These are phyloP conservation scores for Diaporthe batatas DNA, from an alignment of 2,329 filamentous ascomycete species.

Conservation along the genomic window DNA sequence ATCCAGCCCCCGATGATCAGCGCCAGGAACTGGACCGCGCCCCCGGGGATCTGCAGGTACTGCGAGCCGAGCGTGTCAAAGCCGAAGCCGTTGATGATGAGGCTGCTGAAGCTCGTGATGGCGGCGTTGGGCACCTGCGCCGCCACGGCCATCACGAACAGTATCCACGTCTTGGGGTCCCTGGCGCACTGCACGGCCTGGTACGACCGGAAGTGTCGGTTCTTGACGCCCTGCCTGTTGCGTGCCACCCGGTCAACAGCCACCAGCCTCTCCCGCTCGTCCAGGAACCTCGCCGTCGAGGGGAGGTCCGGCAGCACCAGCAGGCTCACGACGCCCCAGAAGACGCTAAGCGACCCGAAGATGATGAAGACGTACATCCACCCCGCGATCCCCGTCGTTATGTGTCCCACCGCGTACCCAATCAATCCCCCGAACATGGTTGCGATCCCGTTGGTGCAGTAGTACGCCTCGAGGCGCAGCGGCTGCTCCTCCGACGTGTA, in stretches of 20 bases:
- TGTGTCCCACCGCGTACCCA: slow-evolving; percentile 72
- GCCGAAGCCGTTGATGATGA: slow-evolving; percentile 51
- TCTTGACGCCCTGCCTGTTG: slow-evolving; percentile 68
- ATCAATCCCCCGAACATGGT: slow-evolving; percentile 73
- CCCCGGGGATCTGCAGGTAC: slow-evolving; percentile 68
- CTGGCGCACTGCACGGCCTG: slow-evolving; percentile 60
- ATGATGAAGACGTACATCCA: slow-evolving; percentile 73
- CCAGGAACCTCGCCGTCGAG: slow-evolving; percentile 72
- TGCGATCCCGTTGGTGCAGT: slow-evolving; percentile 68
- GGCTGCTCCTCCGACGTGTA: slow-evolving; percentile 59
- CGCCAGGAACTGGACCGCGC: slow-evolving; percentile 68
- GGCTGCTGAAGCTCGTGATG: slow-evolving; percentile 50
- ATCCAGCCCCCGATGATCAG: slow-evolving; percentile 64
- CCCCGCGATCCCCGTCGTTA: slow-evolving; percentile 60
- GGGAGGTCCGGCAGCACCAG: slow-evolving; percentile 73
- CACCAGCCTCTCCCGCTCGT: slow-evolving; percentile 66
- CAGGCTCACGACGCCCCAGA: slow-evolving; percentile 69
- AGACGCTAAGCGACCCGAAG: slow-evolving; percentile 66
- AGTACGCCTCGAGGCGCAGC: slow-evolving; percentile 67
- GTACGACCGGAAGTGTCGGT: slow-evolving; percentile 60
- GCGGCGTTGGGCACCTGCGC: slow-evolving; percentile 53
- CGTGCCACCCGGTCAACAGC: slow-evolving; percentile 65
- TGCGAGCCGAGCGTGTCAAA: slow-evolving; percentile 47
- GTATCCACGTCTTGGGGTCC: slow-evolving; percentile 71
- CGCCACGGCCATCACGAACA: slow-evolving; percentile 57